Evolutionary conservation across 2,329 filamentous ascomycete species (phyloP).

Genomic region (Aaosphaeria arxii): DNA sequence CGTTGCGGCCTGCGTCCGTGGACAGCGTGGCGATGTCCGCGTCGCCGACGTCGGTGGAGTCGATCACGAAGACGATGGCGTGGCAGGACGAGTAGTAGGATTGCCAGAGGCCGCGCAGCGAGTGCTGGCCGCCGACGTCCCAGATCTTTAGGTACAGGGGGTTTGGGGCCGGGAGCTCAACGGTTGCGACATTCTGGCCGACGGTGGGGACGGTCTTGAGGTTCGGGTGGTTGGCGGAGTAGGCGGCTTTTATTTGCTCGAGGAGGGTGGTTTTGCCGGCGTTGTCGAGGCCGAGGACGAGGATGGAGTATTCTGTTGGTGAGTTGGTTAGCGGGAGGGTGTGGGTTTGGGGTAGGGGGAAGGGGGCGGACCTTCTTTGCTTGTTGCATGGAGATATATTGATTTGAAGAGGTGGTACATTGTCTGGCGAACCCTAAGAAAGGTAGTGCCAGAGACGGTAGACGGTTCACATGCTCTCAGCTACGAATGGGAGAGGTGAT

Average conservation of each 20-base stretch:
- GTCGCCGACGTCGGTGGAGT: constrained; percentile 89
- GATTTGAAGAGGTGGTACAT: constrained; percentile 98
- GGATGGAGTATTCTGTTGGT: constrained; percentile 83
- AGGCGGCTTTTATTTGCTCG: constrained; percentile 90
- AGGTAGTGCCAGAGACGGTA: background rate
- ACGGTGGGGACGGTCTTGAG: constrained; percentile 92
- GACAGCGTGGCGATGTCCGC: constrained; percentile 60
- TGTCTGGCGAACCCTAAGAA: constrained; percentile 6
- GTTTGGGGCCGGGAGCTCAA: constrained; percentile 58
- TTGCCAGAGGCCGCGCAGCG: constrained; percentile 87
- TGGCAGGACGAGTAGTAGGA: constrained; percentile 93
- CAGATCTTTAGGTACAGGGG: constrained; percentile 97
- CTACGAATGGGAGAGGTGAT: no score
- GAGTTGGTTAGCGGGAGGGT: constrained; percentile 2
- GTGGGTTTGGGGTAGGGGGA: constrained; percentile 1
- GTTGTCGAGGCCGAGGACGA: constrained; percentile 95
- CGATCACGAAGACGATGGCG: constrained; percentile 96
- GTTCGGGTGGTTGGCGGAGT: constrained; percentile 65
- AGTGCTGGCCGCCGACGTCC: constrained; percentile 94
- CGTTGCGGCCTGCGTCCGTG: constrained; percentile 26
- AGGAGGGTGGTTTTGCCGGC: constrained; percentile 98
- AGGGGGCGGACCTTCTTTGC: constrained; percentile 74
- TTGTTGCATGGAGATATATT: constrained; percentile 90
- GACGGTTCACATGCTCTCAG: constrained; percentile 15
- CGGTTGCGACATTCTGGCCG: constrained; percentile 92